Evolutionary conservation across 306 rosid genomes (phyloP).

Genomic region (Inga leiocalycina): DNA sequence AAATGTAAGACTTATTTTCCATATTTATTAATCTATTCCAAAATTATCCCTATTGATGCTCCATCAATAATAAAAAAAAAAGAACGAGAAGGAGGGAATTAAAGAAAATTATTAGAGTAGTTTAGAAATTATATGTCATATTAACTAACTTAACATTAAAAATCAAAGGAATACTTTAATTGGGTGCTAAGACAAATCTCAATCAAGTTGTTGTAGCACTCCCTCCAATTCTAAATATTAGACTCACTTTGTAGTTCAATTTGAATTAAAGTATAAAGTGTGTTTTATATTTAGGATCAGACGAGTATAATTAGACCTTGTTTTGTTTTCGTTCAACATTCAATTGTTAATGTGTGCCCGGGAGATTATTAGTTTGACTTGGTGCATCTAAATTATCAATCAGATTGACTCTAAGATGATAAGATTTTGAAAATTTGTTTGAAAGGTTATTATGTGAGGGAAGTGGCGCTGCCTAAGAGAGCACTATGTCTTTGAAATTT

Average conservation of each 20-base stretch:
- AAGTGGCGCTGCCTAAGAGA: slow-evolving; percentile 15
- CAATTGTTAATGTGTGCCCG: neutral
- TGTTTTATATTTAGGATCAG: no score
- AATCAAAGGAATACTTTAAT: neutral
- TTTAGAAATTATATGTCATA: no score
- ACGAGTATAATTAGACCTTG: neutral
- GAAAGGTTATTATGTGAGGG: neutral
- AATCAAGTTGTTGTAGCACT: neutral
- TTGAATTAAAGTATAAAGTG: no score
- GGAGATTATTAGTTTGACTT: slow-evolving; percentile 27
- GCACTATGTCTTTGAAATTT: slow-evolving; percentile 29
- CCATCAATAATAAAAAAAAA: no score
- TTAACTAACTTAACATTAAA: no score
- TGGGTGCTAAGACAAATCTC: slow-evolving; percentile 10
- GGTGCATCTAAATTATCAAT: slow-evolving; percentile 21
- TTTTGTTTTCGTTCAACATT: neutral
- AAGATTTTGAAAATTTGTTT: slow-evolving; percentile 3
- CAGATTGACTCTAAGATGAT: slow-evolving; percentile 5
- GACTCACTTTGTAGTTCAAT: no score
- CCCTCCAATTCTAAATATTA: no score
- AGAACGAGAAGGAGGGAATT: no score
- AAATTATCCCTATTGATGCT: no score
- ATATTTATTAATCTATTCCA: no score
- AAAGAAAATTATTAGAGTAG: no score
- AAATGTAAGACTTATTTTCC: no score